Percentiles rank a stretch among this genome's conserved stretches.
phyloP scores from a whole-genome alignment of 2,329 filamentous ascomycete genomes.

The Nannizziopsis arthrosporioides region DNA sequence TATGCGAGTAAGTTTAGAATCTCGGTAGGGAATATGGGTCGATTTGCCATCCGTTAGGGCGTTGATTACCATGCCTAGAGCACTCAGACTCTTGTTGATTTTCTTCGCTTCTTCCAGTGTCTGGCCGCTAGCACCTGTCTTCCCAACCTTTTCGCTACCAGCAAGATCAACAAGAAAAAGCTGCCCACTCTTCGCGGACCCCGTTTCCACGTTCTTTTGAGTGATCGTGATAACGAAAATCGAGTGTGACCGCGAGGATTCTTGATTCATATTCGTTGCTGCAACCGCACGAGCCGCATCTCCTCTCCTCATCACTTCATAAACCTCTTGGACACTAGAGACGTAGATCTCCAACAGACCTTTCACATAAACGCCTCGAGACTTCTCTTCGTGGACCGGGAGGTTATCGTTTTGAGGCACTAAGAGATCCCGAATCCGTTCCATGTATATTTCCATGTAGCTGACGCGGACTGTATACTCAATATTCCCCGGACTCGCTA shows the following conservation, averaged over 20 bases:
- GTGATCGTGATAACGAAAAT: conserved; percentile 96
- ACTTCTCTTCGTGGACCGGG: conserved; percentile 96
- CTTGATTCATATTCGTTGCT: conserved; percentile 97
- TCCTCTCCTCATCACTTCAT: conserved; percentile 90
- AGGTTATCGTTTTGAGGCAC: conserved; percentile 91
- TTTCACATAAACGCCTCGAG: conserved; percentile 90
- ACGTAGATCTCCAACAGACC: conserved; percentile 91
- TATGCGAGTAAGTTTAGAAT: conserved; percentile 95
- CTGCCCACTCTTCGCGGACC: conserved; percentile 89
- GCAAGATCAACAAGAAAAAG: conserved; percentile 96
- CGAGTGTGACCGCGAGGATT: conserved; percentile 94
- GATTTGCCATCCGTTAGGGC: conserved; percentile 94
- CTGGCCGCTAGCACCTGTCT: conserved; percentile 94
- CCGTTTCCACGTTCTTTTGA: conserved; percentile 95
- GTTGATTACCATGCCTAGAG: conserved; percentile 98
- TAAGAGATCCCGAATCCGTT: conserved; percentile 86
- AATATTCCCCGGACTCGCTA: conserved; percentile 82
- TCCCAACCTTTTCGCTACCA: conserved; percentile 95
- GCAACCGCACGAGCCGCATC: conserved; percentile 82
- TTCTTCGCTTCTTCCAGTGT: conserved; percentile 98
- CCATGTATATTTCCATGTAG: conserved; percentile 99
- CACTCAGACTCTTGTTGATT: conserved; percentile 99
- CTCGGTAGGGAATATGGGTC: conserved; percentile 87
- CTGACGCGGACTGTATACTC: conserved; percentile 98
- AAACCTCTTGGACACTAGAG: conserved; percentile 88